Percentiles rank a stretch among this genome's conserved stretches.
These are phyloP conservation scores for Pythium grandisporangium DNA, from an alignment of 352 stramenopile species.

Conservation along the genomic window DNA sequence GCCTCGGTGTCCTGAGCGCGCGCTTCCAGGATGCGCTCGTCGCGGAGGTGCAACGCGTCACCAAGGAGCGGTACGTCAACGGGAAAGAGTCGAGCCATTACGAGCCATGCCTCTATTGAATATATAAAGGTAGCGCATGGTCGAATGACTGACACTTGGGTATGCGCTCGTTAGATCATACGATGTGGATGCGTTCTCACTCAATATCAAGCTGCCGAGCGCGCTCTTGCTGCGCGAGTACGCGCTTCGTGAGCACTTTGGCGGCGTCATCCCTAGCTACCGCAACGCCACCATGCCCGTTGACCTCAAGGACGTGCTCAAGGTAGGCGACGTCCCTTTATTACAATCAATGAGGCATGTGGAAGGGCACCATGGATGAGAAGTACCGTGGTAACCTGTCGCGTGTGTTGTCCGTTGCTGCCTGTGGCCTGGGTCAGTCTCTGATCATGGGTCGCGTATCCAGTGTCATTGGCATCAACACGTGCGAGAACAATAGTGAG, in stretches of 20 bases:
- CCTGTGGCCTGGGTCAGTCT: no score
- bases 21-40: constrained; percentile 35
- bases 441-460: constrained; percentile 39
- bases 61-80: constrained; percentile 22
- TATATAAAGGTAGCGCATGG: no score
- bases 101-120: no score
- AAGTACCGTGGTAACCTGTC: neutral
- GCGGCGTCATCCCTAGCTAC: constrained; percentile 20
- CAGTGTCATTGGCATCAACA: constrained; percentile 26
- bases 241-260: constrained; percentile 54
- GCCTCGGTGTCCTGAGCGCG: constrained; percentile 46
- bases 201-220: constrained; percentile 79
- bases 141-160: neutral
- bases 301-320: constrained; percentile 75
- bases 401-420: no score
- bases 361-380: neutral
- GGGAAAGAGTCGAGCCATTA: no score
- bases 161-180: constrained; percentile 29
- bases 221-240: constrained; percentile 72
- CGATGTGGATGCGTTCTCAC: constrained; percentile 55
- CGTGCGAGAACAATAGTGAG: constrained; percentile 47
- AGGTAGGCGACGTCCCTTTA: no score
- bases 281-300: constrained; percentile 20
- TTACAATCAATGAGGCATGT: no score
- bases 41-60: constrained; percentile 25